Evolutionary conservation across 768 basidiomycete species (phyloP), one percentile per base, ranked within the genome.

Genomic region (Pisolithus orientalis): DNA sequence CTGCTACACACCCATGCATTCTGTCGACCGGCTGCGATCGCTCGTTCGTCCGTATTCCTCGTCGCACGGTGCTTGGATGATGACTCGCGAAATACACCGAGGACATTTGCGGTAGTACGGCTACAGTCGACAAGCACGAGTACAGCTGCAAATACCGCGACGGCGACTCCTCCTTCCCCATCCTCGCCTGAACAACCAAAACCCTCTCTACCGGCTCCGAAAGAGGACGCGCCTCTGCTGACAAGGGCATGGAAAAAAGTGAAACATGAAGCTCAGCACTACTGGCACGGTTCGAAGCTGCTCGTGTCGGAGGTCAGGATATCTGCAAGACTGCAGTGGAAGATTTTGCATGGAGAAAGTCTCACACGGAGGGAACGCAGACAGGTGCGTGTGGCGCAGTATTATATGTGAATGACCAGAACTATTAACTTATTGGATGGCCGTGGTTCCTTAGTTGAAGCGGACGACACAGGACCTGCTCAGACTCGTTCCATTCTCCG

Each of bases 261-360:
- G 55, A 99, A 97, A 73, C 90, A 97, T 62, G 96, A 97, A 69
- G 93, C 86, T 0, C 80, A 82, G 53, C 95, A 99, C 68, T 99
- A 98, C 68, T 98, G 94, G 94, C 86, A 94, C 57, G 95, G 96
- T 10, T 80, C 90, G 1, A 96, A 96, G 65, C 82, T 99, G 5
- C 77, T 99, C 45, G 93, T 90, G 14, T 90, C 92, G 25, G 96
- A 98, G 72, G 89, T 96, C 50, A 83, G 88, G 57, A 97, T 98
- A 57, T 92, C 90, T 24, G 73, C 79, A 3, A 77, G 94, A 54
- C 76, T 99, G 40, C 88, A 94, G 62, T 90, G 87, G 83, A 92
- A 94, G 73, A 83, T 98, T 47, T 71, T 99, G 24, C 90, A 92
- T 53, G 96, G 96, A 32, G 91, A 91, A 49, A 83, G 78, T 42